These are phyloP conservation scores for Quercus parvula DNA, from an alignment of 306 rosid genomes.

Conservation along the genomic window DNA sequence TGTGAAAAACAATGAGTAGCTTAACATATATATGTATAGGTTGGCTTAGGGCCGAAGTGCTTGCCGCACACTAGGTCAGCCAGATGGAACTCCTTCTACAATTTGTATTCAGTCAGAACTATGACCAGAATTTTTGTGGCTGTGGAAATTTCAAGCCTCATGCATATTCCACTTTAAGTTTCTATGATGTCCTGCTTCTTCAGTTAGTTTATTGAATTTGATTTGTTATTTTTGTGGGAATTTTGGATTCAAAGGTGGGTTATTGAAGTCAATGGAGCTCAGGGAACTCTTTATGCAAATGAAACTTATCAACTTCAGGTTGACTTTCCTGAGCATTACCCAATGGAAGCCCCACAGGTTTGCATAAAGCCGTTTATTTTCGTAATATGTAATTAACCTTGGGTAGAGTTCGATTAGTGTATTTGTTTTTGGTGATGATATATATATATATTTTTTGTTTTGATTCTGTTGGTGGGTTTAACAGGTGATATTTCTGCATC, in stretches of 20 bases:
- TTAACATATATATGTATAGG: no score
- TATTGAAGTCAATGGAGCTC: conserved; percentile 96
- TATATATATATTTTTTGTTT: conserved; percentile 1
- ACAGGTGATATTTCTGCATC: conserved; percentile 93
- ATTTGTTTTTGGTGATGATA: conserved; percentile 14
- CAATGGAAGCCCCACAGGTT: conserved; percentile 99
- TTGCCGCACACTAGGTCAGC: no score
- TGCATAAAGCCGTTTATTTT: neutral
- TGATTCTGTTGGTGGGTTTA: conserved; percentile 18
- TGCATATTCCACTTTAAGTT: neutral
- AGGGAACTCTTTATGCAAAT: conserved; percentile 86
- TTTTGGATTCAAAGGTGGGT: conserved; percentile 73
- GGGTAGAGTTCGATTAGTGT: neutral
- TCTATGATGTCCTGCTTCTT: neutral
- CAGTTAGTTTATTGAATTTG: neutral
- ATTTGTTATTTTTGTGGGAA: neutral
- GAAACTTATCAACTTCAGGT: conserved; percentile 99
- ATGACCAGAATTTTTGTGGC: no score
- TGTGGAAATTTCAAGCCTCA: no score
- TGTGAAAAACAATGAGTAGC: no score
- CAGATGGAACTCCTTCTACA: no score
- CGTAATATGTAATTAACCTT: neutral
- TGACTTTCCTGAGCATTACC: conserved; percentile 98
- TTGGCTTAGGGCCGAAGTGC: no score
- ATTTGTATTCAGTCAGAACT: no score